Evolutionary conservation across 148 eudicot genomes (phyloP).

Genomic region (Cornus kousa): DNA sequence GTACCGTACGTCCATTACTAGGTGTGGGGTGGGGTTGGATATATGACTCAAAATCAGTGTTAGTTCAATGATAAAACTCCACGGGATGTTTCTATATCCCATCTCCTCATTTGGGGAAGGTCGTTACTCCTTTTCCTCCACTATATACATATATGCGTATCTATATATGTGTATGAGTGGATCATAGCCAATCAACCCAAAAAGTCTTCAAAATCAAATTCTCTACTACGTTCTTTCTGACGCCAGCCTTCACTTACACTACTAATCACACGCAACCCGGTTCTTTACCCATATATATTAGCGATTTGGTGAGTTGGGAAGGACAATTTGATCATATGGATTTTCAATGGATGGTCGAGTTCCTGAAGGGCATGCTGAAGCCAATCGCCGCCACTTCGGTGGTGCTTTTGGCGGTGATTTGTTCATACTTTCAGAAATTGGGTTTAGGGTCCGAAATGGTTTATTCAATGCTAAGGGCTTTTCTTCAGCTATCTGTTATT

Average conservation of each 20-base stretch:
- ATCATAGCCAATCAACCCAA: no score
- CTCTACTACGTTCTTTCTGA: neutral
- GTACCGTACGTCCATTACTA: neutral
- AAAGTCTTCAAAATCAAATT: no score
- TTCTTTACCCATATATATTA: neutral
- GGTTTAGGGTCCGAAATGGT: slow-evolving; percentile 63
- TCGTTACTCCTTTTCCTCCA: slow-evolving; percentile 11
- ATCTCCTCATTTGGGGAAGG: slow-evolving; percentile 20
- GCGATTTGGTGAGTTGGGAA: neutral
- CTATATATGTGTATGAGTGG: neutral
- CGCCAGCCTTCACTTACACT: neutral
- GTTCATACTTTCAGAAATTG: slow-evolving; percentile 63
- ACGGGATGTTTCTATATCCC: neutral
- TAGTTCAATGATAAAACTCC: neutral
- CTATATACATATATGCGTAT: neutral
- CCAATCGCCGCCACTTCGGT: slow-evolving; percentile 71
- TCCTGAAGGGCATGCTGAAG: slow-evolving; percentile 70
- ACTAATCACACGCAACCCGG: neutral
- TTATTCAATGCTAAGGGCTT: slow-evolving; percentile 68
- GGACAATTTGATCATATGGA: slow-evolving; percentile 32
- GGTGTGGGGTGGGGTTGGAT: no score
- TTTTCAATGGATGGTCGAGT: slow-evolving; percentile 57
- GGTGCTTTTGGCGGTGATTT: slow-evolving; percentile 57
- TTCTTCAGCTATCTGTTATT: slow-evolving; percentile 74
- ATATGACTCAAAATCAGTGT: no score